Base-by-base conservation (phyloP, 139 green algal genomes). In the Coccomyxa sp. region DNA sequence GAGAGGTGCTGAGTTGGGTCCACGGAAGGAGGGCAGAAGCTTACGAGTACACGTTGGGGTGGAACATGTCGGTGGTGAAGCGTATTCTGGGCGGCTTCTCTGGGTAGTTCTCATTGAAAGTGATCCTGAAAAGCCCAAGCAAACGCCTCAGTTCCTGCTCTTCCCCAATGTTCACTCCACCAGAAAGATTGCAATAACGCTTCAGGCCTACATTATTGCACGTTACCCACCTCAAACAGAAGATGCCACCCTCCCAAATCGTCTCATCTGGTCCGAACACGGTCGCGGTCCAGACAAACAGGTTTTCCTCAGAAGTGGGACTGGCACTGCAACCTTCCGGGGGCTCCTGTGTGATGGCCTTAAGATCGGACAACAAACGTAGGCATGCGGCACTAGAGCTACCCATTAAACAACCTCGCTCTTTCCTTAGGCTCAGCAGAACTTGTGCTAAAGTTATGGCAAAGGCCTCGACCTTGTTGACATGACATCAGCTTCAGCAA, bases 71-170 rank as follows among this genome's bases (percentile, higher is more conserved):
- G 10, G 82, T 90, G 0, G 89, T 96, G 87, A 98, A 98, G 13
- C 95, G 89, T 27, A 98, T 94, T n/a, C 91, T 87, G 0, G 96
- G 96, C 0, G 96, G 94, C 87, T 97, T 97, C 13, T 97, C 75
- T 31, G 84, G 84, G 58, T 84, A 87, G 75, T 58, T 32, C 45
- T 81, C 82, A 57, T 38, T 58, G 60, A 82, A 82, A 17, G 71
- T 77, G 16, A 77, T 63, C 23, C 32, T 63, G 77, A 30, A 81
- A 23, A 59, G 28, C 38, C 38, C 38, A 51, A 51, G 38, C 38
- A 51, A 51, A 51, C 7, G 3, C 38, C 38, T 51, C 38, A 51
- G n/a, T 51, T 51, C 38, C 38, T 51, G n/a, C 38, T 51, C 7
- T 51, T 51, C 38, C 38, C 38, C 38, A 51, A 51, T 11, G 38